These are phyloP conservation scores for Chlorella sorokiniana DNA, from an alignment of 139 green algal genomes.

Conservation along the genomic window DNA sequence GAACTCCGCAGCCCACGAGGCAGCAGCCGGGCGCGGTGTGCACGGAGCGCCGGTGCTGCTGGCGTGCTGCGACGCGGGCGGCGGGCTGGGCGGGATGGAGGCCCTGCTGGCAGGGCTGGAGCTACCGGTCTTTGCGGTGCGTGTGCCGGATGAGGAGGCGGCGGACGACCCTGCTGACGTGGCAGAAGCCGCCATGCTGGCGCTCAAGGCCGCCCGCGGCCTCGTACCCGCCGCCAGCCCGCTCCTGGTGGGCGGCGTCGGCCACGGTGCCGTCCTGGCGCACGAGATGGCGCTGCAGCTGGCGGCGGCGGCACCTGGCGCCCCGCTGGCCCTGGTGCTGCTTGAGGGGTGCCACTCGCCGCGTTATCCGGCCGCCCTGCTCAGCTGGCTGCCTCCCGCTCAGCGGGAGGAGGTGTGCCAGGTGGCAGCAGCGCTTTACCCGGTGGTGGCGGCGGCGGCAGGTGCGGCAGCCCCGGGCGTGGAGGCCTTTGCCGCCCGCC, in stretches of 20 bases:
- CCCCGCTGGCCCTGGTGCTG: slow-evolving; percentile 63
- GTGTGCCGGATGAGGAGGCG: slow-evolving; percentile 28
- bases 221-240: slow-evolving; percentile 6
- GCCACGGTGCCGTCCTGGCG: slow-evolving; percentile 62
- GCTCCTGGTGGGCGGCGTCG: slow-evolving; percentile 61
- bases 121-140: slow-evolving; percentile 39
- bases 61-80: slow-evolving; percentile 49
- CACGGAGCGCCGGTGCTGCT: slow-evolving; percentile 30
- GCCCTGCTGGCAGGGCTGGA: slow-evolving; percentile 28
- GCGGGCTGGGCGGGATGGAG: slow-evolving; percentile 44
- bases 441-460: slow-evolving; percentile 9
- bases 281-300: slow-evolving; percentile 76
- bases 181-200: slow-evolving; percentile 45
- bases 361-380: background rate
- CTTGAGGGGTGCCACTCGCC: slow-evolving; percentile 34
- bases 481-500: slow-evolving; percentile 32
- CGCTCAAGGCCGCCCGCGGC: slow-evolving; percentile 28
- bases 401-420: slow-evolving; percentile 33
- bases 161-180: slow-evolving; percentile 35
- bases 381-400: slow-evolving; percentile 24
- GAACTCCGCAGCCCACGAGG: slow-evolving; percentile 18
- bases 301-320: background rate
- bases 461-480: slow-evolving; percentile 23
- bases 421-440: slow-evolving; percentile 36
- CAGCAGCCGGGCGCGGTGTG: background rate